Percentiles rank a stretch among this genome's conserved stretches.
Conservation (phyloP, 441 rosid species). For the Gossypium aridum region DNA sequence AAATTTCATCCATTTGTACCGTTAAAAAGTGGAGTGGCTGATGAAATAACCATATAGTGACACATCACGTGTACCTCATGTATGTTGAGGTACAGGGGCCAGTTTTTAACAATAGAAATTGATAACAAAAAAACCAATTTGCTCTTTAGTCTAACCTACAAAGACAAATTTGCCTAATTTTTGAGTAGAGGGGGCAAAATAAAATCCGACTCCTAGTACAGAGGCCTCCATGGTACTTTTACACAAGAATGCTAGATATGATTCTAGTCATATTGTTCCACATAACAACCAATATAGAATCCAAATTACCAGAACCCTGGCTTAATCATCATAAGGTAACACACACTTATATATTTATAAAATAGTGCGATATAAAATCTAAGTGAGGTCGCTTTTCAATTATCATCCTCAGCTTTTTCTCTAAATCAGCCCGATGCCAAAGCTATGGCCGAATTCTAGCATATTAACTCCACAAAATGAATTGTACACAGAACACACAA, state of each 20-base stretch:
- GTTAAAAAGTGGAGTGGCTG: too few species aligned
- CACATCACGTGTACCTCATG: too few species aligned
- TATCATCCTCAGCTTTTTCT: not conserved
- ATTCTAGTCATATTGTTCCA: not conserved
- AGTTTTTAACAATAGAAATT: too few species aligned
- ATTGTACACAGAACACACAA: not conserved
- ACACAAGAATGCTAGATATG: not conserved
- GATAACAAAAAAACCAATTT: too few species aligned
- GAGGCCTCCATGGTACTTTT: too few species aligned
- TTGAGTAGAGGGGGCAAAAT: too few species aligned
- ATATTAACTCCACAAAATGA: not conserved
- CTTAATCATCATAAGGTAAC: not conserved
- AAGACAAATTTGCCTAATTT: too few species aligned
- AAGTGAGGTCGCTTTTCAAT: not conserved
- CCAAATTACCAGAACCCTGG: not conserved
- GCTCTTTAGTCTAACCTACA: too few species aligned
- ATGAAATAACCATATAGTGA: too few species aligned
- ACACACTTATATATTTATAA: not conserved
- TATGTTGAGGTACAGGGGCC: too few species aligned
- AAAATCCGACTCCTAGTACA: too few species aligned
- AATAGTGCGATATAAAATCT: not conserved
- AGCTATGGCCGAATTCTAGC: not conserved
- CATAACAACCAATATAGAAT: not conserved
- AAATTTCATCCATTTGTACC: too few species aligned
- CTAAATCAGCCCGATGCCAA: not conserved